A percentile compares a stretch with the other conserved stretches of the same genome.
These are phyloP conservation scores for Rhododendron molle DNA, from an alignment of 148 eudicot species.

Conservation along the genomic window DNA sequence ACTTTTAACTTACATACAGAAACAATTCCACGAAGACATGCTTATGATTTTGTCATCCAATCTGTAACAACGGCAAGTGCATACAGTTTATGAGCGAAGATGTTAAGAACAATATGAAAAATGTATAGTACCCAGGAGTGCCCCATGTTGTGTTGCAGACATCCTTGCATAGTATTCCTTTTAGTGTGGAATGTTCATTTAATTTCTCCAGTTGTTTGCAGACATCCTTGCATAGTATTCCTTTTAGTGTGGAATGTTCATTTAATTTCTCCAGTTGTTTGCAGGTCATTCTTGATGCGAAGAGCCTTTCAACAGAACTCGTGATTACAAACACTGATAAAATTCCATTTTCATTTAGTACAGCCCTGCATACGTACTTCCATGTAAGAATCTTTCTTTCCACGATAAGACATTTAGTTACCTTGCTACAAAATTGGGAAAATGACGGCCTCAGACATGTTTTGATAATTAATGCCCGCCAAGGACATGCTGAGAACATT, in stretches of 20 bases:
- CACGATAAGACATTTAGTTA: constrained; percentile 2
- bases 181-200: neutral
- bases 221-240: constrained; percentile 13
- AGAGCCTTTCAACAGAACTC: constrained; percentile 80
- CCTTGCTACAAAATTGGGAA: neutral
- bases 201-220: constrained; percentile 34
- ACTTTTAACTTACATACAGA: neutral
- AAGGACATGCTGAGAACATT: no score
- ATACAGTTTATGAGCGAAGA: neutral
- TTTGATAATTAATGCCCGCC: no score
- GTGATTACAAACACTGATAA: constrained; percentile 73
- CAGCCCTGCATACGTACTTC: constrained; percentile 94
- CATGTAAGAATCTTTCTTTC: constrained; percentile 46
- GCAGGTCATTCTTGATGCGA: constrained; percentile 76
- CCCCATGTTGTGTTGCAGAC: neutral
- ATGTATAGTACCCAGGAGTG: neutral
- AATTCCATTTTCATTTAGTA: constrained; percentile 75
- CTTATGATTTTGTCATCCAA: neutral
- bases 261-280: constrained; percentile 21
- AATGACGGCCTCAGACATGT: no score
- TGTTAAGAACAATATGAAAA: neutral
- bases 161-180: neutral
- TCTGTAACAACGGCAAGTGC: neutral
- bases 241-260: neutral
- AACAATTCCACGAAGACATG: neutral